Base-by-base conservation (phyloP, 257 asterid genomes). In the Lithospermum erythrorhizon region DNA sequence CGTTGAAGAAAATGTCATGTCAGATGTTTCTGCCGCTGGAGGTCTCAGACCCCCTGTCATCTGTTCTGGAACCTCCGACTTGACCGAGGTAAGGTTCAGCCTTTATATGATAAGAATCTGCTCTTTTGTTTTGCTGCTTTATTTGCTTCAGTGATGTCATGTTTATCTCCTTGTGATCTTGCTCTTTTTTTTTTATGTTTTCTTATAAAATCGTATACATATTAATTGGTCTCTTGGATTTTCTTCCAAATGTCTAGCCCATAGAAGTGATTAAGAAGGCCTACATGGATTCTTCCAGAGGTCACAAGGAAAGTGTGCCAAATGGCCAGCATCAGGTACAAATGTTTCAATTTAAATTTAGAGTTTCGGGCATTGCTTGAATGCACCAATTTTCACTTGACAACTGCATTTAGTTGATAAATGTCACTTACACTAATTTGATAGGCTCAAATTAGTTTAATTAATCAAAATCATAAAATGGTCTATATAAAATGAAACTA, bases 261-360 rank as follows among this genome's bases (percentile, higher is more conserved):
- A 64, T 52, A 37, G 75, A 72, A 67, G 77, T 70, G 54, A 45
- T 59, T 17, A 54, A 52, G 49, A 41, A 61, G 63, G 75, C 60
- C 53, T 83, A 72, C 55, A 64, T 66, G 65, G 71, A 63, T 67
- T 60, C 80, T 64, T 58, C 72, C 49, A 72, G 73, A 62, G 74
- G 57, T 51, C 54, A 68, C 37, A 72, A 71, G 78, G 73, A 70
- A 62, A 79, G 53, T 22, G 60, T 68, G 59, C 65, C 65, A 69
- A 75, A 70, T 27, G 62, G 37, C 57, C 81, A 80, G 73, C 75
- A 72, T 65, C 86, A 82, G 80, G 96, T 87, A 70, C 74, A 81
- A 65, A 65, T 49, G 49, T 41, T 41, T 41, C 49, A 41, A 41
- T 11, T 11, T 41, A 1, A 41, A 6, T 41, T 41, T 41, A n/a